These are phyloP conservation scores for Pseudopyrenochaeta lycopersici DNA, from an alignment of 2,329 filamentous ascomycete genomes.

Conservation along the genomic window DNA sequence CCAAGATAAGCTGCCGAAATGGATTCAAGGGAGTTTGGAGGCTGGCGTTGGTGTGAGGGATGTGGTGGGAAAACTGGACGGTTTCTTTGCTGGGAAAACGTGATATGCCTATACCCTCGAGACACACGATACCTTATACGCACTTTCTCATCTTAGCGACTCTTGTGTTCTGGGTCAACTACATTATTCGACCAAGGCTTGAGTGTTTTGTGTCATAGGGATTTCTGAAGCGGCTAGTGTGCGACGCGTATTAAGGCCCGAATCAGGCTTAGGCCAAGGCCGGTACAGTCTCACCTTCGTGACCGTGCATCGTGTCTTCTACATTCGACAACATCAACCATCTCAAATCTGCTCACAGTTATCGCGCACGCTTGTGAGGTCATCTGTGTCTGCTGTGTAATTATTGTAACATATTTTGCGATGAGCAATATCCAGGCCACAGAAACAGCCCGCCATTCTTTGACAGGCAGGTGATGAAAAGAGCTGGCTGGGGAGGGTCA, in stretches of 20 bases:
- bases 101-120: neutral
- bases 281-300: constrained; percentile 13
- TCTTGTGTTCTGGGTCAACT: neutral
- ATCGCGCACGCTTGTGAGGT: too few species aligned
- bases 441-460: neutral
- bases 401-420: neutral
- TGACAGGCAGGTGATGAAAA: neutral
- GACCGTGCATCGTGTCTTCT: constrained; percentile 21
- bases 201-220: too few species aligned
- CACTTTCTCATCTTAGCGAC: neutral
- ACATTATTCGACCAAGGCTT: too few species aligned
- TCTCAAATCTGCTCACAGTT: neutral
- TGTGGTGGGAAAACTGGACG: constrained; percentile 50
- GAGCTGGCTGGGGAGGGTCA: neutral
- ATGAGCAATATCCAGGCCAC: neutral
- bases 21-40: constrained; percentile 79
- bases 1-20: constrained; percentile 80
- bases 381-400: neutral
- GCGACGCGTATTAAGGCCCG: constrained; percentile 19
- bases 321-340: neutral
- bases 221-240: neutral
- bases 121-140: neutral
- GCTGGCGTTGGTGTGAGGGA: constrained; percentile 51
- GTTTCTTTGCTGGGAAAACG: constrained; percentile 48
- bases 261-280: constrained; percentile 11